Conservation (phyloP, 306 rosid genomes). For the Dalbergia oliveri region DNA sequence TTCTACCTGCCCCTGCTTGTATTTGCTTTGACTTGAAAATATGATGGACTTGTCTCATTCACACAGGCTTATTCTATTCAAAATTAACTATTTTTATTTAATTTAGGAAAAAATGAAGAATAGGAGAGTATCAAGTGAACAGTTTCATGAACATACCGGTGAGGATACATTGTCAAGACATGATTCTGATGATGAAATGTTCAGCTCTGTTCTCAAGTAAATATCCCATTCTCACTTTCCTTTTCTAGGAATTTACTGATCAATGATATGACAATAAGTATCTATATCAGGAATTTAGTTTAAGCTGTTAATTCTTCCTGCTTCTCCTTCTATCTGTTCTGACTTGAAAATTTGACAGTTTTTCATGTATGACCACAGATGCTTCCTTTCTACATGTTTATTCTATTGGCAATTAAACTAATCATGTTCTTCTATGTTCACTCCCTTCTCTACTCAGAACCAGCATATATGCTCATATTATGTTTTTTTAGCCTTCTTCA, state of each 20-base stretch:
- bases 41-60: conserved; percentile 9
- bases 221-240: conserved; percentile 35
- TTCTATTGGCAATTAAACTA: too few species aligned
- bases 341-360: conserved; percentile 11
- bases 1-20: conserved; percentile 21
- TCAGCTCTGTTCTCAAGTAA: conserved; percentile 65
- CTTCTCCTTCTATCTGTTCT: neutral
- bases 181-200: conserved; percentile 59
- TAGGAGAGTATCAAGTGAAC: conserved; percentile 37
- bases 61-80: conserved; percentile 10
- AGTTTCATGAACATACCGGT: conserved; percentile 38
- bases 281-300: neutral
- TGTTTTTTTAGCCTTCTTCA: too few species aligned
- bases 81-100: conserved; percentile 27
- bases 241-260: conserved; percentile 23
- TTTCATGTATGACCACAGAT: neutral
- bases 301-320: too few species aligned
- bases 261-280: conserved; percentile 17
- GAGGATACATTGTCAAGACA: conserved; percentile 44
- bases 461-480: too few species aligned
- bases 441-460: too few species aligned
- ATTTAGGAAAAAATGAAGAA: conserved; percentile 57
- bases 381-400: neutral
- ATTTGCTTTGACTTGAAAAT: conserved; percentile 22
- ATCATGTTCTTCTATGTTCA: too few species aligned